Evolutionary conservation across 176 grass and related monocot genomes (phyloP), one percentile per base, ranked within the genome.

Genomic region (Oryza meridionalis): DNA sequence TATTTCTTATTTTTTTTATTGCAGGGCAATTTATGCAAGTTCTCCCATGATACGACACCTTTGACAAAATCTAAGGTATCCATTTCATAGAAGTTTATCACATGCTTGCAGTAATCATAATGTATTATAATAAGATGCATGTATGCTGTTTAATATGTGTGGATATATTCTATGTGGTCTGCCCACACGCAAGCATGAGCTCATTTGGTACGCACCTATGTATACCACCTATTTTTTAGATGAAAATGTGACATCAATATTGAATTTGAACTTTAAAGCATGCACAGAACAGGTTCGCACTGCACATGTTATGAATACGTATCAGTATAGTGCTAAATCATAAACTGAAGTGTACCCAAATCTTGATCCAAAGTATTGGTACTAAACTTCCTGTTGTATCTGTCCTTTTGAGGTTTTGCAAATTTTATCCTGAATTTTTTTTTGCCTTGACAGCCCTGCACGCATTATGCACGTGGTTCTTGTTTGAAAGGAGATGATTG

Each of bases 401-500:
- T 78, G 35, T 84, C 31, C 33, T 72, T 45, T 78, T 73, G 37
- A 31, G 78, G 12, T 45, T 25, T 81, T 19, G 11, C 55, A 67
- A 62, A 24, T 9, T 9, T 24, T 88, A n/a, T 84, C 70, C 59
- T 91, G 8, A 73, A 61, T 21, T 51, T 87, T 89, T 80, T 37
- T 11, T 13, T 78, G 42, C 73, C 74, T 11, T 55, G 82, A 22
- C 87, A 96, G 96, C 69, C 93, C 55, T 99, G 96, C 85, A 92
- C 59, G 33, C 86, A 99, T 94, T 96, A 96, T 84, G 93, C 93
- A 0, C 76, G 84, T 69, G 93, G 73, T 72, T 93, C 90, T 79
- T 99, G 96, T 65, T 92, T 99, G 81, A 99, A 96, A 92, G 96
- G 93, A 31, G 88, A 99, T 78, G 91, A 92, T 25, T 99, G 96